Evolutionary conservation across 2,329 filamentous ascomycete species (phyloP).

Genomic region (Clarireedia homoeocarpa): DNA sequence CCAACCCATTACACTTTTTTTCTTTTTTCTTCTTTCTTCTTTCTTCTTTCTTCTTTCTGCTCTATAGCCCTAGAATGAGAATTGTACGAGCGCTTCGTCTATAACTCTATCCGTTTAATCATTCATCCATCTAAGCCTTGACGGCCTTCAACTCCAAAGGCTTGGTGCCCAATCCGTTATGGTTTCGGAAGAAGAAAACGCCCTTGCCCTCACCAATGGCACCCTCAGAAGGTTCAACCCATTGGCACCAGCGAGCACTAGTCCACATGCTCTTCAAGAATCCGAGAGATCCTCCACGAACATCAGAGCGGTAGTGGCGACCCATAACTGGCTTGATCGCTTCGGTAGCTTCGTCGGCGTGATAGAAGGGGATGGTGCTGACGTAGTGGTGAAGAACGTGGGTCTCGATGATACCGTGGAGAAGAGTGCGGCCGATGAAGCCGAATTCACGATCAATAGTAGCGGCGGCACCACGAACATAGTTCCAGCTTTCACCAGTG

Average conservation of each 20-base stretch:
- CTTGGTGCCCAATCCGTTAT: conserved; percentile 65
- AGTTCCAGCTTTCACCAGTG: conserved; percentile 79
- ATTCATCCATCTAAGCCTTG: conserved; percentile 7
- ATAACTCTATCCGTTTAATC: background rate
- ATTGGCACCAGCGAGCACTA: conserved; percentile 83
- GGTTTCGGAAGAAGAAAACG: conserved; percentile 96
- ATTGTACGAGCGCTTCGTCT: background rate
- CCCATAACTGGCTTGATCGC: conserved; percentile 96
- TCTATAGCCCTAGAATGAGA: background rate
- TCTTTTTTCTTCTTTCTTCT: background rate
- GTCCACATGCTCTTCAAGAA: conserved; percentile 81
- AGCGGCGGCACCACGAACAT: conserved; percentile 83
- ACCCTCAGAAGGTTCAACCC: conserved; percentile 86
- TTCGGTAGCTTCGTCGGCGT: conserved; percentile 89
- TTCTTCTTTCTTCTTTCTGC: background rate
- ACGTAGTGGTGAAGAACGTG: conserved; percentile 98
- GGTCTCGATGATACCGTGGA: conserved; percentile 7
- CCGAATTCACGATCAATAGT: conserved; percentile 97
- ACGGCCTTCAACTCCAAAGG: conserved; percentile 22
- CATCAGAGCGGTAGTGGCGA: conserved; percentile 83
- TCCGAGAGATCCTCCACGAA: conserved; percentile 65
- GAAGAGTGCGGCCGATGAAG: conserved; percentile 62
- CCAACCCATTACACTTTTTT: background rate
- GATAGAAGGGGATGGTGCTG: conserved; percentile 91
- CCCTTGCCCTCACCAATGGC: conserved; percentile 74